Conservation (phyloP, 1,284 basidiomycete genomes). For the Apiotrichum domesticum region DNA sequence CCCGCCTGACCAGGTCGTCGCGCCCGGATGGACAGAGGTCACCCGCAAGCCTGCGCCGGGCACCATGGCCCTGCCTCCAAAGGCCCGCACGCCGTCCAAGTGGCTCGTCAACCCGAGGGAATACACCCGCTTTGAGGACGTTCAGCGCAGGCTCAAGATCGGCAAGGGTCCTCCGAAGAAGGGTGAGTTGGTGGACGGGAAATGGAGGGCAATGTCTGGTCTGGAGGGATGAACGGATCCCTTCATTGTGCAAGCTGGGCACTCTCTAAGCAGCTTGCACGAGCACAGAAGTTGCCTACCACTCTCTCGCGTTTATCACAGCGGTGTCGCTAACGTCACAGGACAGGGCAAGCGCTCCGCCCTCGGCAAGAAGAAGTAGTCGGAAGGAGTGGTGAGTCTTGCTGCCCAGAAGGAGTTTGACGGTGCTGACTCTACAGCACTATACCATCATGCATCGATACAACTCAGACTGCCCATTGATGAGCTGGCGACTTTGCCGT, state of each 20-base stretch:
- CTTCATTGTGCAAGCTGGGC: too few species aligned
- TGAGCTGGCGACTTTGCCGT: neutral
- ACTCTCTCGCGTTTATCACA: too few species aligned
- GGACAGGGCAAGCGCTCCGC: slow-evolving; percentile 13
- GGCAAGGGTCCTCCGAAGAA: slow-evolving; percentile 44
- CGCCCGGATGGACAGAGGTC: slow-evolving; percentile 26
- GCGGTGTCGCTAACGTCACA: neutral
- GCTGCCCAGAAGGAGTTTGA: neutral
- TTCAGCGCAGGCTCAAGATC: slow-evolving; percentile 23
- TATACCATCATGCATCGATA: slow-evolving; percentile 11
- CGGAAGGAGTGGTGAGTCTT: neutral
- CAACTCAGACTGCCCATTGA: neutral
- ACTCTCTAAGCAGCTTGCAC: too few species aligned
- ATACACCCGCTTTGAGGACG: slow-evolving; percentile 27
- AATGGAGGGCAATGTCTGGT: neutral
- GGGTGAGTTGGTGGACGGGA: slow-evolving; percentile 28
- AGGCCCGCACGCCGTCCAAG: slow-evolving; percentile 27
- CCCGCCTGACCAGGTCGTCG: slow-evolving; percentile 15
- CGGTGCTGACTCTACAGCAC: neutral
- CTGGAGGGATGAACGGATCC: too few species aligned
- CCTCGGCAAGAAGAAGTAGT: slow-evolving; percentile 14
- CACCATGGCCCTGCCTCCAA: neutral
- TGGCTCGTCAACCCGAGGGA: slow-evolving; percentile 36
- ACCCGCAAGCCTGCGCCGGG: slow-evolving; percentile 14
- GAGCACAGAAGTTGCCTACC: neutral